Percentiles rank a stretch among this genome's conserved stretches.
Evolutionary conservation across 768 basidiomycete genomes (phyloP).

Genomic region (Exidia glandulosa): DNA sequence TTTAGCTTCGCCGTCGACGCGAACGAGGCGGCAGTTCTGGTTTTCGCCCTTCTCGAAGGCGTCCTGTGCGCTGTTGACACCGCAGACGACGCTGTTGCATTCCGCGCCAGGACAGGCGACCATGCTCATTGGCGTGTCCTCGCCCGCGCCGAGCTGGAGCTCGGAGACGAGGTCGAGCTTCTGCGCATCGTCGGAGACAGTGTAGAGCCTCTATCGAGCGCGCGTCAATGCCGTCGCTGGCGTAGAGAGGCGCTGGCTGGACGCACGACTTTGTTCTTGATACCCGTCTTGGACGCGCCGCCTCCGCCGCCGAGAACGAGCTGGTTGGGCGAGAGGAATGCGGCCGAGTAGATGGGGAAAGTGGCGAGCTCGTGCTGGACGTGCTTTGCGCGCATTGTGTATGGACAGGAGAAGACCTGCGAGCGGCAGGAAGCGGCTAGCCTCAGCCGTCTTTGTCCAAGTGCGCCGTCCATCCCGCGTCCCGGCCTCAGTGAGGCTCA

Average conservation of each 20-base stretch:
- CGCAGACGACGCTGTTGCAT: conserved; percentile 56
- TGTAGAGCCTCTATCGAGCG: conserved; percentile 51
- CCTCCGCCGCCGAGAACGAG: conserved; percentile 81
- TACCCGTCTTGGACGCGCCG: conserved; percentile 71
- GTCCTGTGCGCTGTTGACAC: conserved; percentile 70
- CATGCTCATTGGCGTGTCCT: conserved; percentile 98
- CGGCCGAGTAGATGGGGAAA: conserved; percentile 84
- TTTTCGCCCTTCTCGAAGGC: conserved; percentile 57
- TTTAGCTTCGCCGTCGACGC: conserved; percentile 47
- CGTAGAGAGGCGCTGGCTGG: no score
- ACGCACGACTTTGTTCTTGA: conserved; percentile 88
- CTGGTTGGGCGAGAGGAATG: conserved; percentile 60
- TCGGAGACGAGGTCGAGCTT: conserved; percentile 51
- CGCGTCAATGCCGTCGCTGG: background rate
- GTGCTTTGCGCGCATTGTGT: conserved; percentile 68
- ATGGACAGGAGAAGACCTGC: background rate
- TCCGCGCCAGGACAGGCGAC: conserved; percentile 55
- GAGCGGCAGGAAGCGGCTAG: no score
- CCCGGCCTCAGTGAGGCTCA: background rate
- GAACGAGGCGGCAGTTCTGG: conserved; percentile 73
- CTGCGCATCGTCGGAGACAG: conserved; percentile 37
- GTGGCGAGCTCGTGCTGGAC: conserved; percentile 61
- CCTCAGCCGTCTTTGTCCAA: no score
- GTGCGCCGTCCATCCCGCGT: background rate
- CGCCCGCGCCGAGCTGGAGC: conserved; percentile 62